Evolutionary conservation across 176 grass and related monocot species (phyloP).

Genomic region (Urochloa ruziziensis): DNA sequence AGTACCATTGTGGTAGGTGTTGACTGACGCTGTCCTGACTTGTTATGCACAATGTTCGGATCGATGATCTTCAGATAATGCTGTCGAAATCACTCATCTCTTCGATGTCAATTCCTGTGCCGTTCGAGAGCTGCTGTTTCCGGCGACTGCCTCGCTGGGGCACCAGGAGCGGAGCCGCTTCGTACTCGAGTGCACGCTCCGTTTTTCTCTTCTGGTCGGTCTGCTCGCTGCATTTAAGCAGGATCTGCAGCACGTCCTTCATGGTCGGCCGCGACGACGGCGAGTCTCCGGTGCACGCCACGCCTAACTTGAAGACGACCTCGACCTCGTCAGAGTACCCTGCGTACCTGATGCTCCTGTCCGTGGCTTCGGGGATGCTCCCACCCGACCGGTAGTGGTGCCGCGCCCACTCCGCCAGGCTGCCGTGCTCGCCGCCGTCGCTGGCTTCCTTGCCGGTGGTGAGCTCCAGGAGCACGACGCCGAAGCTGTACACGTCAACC

Average conservation of each 20-base stretch:
- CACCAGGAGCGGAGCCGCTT: constrained; percentile 47
- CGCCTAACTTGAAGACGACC: constrained; percentile 61
- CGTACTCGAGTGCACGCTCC: constrained; percentile 25
- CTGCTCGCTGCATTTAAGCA: constrained; percentile 51
- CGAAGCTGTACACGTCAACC: constrained; percentile 89
- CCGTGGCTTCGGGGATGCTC: constrained; percentile 38
- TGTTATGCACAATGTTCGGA: not conserved
- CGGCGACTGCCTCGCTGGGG: constrained; percentile 22
- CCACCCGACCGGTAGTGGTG: constrained; percentile 42
- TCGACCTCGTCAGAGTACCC: constrained; percentile 46
- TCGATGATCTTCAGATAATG: constrained; percentile 38
- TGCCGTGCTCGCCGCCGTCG: constrained; percentile 55
- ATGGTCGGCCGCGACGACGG: constrained; percentile 63
- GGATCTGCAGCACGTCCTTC: constrained; percentile 65
- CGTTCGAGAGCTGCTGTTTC: constrained; percentile 31
- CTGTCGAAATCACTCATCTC: constrained; percentile 12
- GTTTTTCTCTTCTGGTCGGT: constrained; percentile 18
- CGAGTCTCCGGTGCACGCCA: constrained; percentile 48
- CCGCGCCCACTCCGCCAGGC: constrained; percentile 69
- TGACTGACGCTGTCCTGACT: not conserved
- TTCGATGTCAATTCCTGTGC: not conserved
- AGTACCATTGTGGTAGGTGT: not conserved
- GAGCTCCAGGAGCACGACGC: constrained; percentile 86
- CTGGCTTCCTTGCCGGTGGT: constrained; percentile 58
- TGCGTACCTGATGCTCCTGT: constrained; percentile 41